Evolutionary conservation across 495 filamentous ascomycete species (phyloP), one percentile per base, ranked within the genome.

Genomic region (Geoglossum glabrum): DNA sequence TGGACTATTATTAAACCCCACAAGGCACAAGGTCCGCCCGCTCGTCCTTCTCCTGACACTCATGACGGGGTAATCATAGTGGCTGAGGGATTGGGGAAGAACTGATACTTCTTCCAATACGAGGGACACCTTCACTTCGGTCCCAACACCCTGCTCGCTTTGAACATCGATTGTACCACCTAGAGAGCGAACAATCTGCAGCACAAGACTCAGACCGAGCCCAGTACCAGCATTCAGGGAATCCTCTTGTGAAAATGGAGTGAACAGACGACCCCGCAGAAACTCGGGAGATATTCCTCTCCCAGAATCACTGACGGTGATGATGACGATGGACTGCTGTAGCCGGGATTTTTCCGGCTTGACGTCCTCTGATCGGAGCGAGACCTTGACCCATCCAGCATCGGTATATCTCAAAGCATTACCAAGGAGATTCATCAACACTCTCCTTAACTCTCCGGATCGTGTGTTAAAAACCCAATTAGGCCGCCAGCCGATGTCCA

Each of bases 371-470:
- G 77, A 72, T 45, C 72, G 74, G 17, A 88, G 66, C 0, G 68
- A 74, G 17, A 90, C 67, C 5, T 74, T 74, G 31, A 93, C 83
- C 55, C 72, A 79, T 5, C 87, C 87, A 0, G 72, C 67, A 8
- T 73, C 73, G 5, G 82, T 88, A 61, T 87, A 90, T 61, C 90
- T 93, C 62, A 90, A 75, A 0, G 87, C 79, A 66, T 93, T 93
- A n/a, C 87, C 84, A 57, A 87, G 82, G 1, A 90, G 61, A 61
- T 93, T 90, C 82, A 88, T 86, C 33, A 92, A 76, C 40, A 89
- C 77, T 1, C 87, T 78, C 19, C 83, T 76, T 40, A 87, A 68
- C 1, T 84, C 85, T 4, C 85, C 85, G n/a, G 55, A 34, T n/a
- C 54, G 55, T 3, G 55, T 57, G n/a, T 28, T 23, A 21, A 57